Conservation (phyloP, 495 filamentous ascomycete genomes). For the Podospora appendiculata region DNA sequence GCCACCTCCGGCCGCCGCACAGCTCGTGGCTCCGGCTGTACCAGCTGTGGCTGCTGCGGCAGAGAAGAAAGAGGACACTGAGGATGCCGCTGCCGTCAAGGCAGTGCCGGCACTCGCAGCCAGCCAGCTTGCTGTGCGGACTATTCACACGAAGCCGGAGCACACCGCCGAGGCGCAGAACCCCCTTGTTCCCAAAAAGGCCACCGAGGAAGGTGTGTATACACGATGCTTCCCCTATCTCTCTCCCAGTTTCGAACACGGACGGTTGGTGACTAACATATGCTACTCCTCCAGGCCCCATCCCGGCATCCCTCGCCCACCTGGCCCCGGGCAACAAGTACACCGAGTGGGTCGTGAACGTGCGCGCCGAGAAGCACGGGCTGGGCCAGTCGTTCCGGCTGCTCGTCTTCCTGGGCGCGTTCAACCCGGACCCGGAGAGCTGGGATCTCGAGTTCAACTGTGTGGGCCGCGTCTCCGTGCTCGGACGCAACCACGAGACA, state of each 20-base stretch:
- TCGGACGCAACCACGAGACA: slow-evolving; percentile 24
- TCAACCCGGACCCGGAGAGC: slow-evolving; percentile 14
- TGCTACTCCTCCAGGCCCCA: slow-evolving; percentile 1
- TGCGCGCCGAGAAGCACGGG: slow-evolving; percentile 33
- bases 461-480: slow-evolving; percentile 31
- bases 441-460: slow-evolving; percentile 28
- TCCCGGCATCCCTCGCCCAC: slow-evolving; percentile 14
- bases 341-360: slow-evolving; percentile 36
- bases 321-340: slow-evolving; percentile 28
- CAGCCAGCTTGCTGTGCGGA: too few relatives aligned
- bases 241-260: background rate
- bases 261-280: too few relatives aligned
- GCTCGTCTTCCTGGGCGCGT: slow-evolving; percentile 33
- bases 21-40: background rate
- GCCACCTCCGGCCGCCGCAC: background rate
- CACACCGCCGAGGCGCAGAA: too few relatives aligned
- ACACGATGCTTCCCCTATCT: background rate
- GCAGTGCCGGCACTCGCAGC: background rate
- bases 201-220: too few relatives aligned
- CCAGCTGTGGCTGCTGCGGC: background rate
- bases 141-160: too few relatives aligned
- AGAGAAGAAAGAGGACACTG: slow-evolving; percentile 1
- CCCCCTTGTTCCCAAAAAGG: too few relatives aligned
- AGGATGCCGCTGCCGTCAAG: background rate
- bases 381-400: slow-evolving; percentile 31